These are phyloP conservation scores for Candida maesae DNA, from an alignment of 805 yeast species.

Conservation along the genomic window DNA sequence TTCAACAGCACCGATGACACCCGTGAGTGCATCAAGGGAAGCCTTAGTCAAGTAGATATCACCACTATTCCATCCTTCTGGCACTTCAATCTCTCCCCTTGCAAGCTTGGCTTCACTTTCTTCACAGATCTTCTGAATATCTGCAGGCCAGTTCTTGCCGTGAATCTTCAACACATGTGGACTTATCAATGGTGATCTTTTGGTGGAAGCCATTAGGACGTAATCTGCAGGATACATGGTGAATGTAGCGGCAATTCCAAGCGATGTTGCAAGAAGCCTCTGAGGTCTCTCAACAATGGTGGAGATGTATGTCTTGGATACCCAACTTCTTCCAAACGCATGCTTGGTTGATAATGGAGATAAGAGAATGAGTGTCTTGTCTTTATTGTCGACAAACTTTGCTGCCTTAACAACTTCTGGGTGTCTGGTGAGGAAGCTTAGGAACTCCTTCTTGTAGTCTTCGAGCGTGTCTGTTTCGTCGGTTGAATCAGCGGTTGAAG, in stretches of 20 bases:
- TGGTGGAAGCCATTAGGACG: constrained; percentile 43
- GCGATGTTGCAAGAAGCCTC: constrained; percentile 67
- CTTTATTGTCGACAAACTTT: constrained; percentile 35
- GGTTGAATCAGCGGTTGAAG: background rate
- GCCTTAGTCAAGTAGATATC: constrained; percentile 70
- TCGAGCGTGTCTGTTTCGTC: constrained; percentile 29
- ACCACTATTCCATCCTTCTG: constrained; percentile 78
- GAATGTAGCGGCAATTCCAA: constrained; percentile 74
- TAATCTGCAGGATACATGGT: constrained; percentile 63
- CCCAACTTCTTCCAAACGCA: constrained; percentile 75
- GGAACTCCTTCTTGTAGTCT: constrained; percentile 40
- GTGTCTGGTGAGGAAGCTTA: constrained; percentile 38
- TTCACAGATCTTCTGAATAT: constrained; percentile 52
- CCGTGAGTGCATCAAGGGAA: constrained; percentile 68
- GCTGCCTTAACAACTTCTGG: constrained; percentile 34
- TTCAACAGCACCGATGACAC: constrained; percentile 75
- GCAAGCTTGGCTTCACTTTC: constrained; percentile 53
- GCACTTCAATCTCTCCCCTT: constrained; percentile 63
- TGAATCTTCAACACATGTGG: constrained; percentile 68
- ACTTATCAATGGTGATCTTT: constrained; percentile 45
- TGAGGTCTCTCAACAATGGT: constrained; percentile 84
- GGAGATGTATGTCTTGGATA: constrained; percentile 56
- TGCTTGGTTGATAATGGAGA: constrained; percentile 72
- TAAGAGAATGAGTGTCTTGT: constrained; percentile 55
- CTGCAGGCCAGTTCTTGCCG: constrained; percentile 68